A percentile compares a stretch with the other conserved stretches of the same genome.
phyloP scores from a whole-genome alignment of 116 monocot genomes.

The Zostera marina region DNA sequence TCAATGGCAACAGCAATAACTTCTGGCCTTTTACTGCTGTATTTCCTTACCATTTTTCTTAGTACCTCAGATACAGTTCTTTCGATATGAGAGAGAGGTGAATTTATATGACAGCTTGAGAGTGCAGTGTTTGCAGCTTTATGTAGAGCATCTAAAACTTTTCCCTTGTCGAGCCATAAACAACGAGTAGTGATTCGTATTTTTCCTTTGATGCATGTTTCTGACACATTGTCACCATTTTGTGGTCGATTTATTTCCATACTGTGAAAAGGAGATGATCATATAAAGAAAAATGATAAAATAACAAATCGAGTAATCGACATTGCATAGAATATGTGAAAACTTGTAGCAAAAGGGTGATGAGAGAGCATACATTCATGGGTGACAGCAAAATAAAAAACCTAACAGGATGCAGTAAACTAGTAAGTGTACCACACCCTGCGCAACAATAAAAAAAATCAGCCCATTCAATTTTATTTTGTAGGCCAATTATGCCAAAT shows the following conservation, averaged over 20 bases:
- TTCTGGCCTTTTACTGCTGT: constrained; percentile 82
- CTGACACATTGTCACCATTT: constrained; percentile 34
- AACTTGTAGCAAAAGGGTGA: too few relatives aligned
- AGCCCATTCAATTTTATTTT: too few relatives aligned
- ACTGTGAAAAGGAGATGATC: constrained; percentile 17
- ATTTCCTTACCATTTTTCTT: constrained; percentile 80
- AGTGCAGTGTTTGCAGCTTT: constrained; percentile 90
- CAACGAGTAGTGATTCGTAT: constrained; percentile 77
- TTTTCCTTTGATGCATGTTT: constrained; percentile 58
- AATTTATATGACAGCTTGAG: constrained; percentile 79
- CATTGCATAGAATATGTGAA: neutral
- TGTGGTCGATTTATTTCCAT: constrained; percentile 78
- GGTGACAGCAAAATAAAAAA: too few relatives aligned
- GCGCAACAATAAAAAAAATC: too few relatives aligned
- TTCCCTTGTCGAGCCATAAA: constrained; percentile 95
- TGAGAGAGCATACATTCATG: too few relatives aligned
- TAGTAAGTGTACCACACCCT: too few relatives aligned
- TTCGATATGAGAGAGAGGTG: constrained; percentile 83
- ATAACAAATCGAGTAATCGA: too few relatives aligned
- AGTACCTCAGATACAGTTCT: constrained; percentile 75
- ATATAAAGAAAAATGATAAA: neutral
- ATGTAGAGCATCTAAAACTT: constrained; percentile 80
- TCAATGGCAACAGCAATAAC: constrained; percentile 76
- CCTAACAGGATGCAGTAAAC: too few relatives aligned
- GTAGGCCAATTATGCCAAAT: too few relatives aligned